Conservation (phyloP, 768 basidiomycete genomes). For the Tylopilus plumbeoviolaceoides region DNA sequence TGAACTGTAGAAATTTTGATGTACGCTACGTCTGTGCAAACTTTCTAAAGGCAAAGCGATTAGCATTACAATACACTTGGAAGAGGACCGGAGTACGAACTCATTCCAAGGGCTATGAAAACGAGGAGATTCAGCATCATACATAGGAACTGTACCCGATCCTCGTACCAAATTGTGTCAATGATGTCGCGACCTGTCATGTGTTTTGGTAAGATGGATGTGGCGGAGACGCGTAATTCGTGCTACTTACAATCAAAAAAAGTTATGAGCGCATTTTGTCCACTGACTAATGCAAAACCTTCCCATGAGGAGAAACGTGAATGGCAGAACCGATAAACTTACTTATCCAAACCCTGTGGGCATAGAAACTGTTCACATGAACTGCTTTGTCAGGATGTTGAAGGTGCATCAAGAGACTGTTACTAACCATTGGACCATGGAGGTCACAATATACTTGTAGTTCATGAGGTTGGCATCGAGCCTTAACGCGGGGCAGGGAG, state of each 20-base stretch:
- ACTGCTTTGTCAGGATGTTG: not conserved
- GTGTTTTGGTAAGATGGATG: not conserved
- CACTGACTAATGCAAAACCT: not conserved
- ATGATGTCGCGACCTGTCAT: not conserved
- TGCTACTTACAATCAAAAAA: slow-evolving; percentile 7
- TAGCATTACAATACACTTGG: not conserved
- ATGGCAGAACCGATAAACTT: not conserved
- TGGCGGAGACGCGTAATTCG: not conserved
- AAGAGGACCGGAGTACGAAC: not conserved
- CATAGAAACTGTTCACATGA: slow-evolving; percentile 7
- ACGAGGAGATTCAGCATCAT: not conserved
- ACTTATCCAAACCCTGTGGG: slow-evolving; percentile 16
- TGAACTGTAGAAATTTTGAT: not conserved
- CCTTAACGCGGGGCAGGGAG: no score
- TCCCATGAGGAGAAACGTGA: not conserved
- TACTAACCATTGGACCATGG: slow-evolving; percentile 12
- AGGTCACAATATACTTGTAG: slow-evolving; percentile 1
- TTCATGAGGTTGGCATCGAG: not conserved
- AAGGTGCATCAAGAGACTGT: not conserved
- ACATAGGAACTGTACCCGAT: not conserved
- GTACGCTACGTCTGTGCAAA: not conserved
- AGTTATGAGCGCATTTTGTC: not conserved
- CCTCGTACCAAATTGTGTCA: slow-evolving; percentile 6
- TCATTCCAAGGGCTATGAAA: slow-evolving; percentile 1
- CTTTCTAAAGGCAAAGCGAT: not conserved